A percentile compares a stretch with the other conserved stretches of the same genome.
phyloP scores from a whole-genome alignment of 192 early-diverging fungal genomes.

The Entophlyctis luteolus region DNA sequence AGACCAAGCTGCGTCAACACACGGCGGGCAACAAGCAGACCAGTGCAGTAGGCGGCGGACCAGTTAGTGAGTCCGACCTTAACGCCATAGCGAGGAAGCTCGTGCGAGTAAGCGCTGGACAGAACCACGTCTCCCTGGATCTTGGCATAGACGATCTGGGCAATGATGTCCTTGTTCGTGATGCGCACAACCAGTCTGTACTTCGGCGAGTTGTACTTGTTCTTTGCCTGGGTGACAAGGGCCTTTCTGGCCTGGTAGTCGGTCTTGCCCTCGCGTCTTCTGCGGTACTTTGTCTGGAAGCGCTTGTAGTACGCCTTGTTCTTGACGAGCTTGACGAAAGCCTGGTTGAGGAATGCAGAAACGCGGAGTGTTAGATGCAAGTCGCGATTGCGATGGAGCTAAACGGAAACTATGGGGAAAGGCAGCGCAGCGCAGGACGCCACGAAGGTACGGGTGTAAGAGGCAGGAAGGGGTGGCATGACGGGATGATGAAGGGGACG shows the following conservation, averaged over 20 bases:
- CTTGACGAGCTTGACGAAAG: slow-evolving; percentile 77
- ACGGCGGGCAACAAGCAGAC: slow-evolving; percentile 95
- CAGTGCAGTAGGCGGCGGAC: slow-evolving; percentile 97
- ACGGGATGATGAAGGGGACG: too few relatives aligned
- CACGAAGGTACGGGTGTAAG: too few relatives aligned
- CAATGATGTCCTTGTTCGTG: slow-evolving; percentile 96
- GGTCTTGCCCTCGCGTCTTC: slow-evolving; percentile 99
- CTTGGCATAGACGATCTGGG: slow-evolving; percentile 98
- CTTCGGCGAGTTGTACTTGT: slow-evolving; percentile 99
- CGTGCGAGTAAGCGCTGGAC: slow-evolving; percentile 92
- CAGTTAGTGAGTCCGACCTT: slow-evolving; percentile 99
- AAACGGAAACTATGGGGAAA: too few relatives aligned
- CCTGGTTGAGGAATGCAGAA: slow-evolving; percentile 28
- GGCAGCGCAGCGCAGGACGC: too few relatives aligned
- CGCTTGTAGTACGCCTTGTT: slow-evolving; percentile 99
- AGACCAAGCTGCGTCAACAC: slow-evolving; percentile 90
- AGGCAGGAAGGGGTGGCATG: too few relatives aligned
- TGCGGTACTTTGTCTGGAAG: slow-evolving; percentile 99
- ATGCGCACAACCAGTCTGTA: slow-evolving; percentile 98
- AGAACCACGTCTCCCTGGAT: slow-evolving; percentile 95
- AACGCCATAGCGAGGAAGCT: slow-evolving; percentile 92
- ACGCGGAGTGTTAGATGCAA: not conserved
- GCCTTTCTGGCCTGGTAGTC: slow-evolving; percentile 99
- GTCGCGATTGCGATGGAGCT: too few relatives aligned
- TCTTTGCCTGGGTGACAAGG: slow-evolving; percentile 98